Base-by-base conservation (phyloP, 306 rosid genomes). In the Citrullus amarus region DNA sequence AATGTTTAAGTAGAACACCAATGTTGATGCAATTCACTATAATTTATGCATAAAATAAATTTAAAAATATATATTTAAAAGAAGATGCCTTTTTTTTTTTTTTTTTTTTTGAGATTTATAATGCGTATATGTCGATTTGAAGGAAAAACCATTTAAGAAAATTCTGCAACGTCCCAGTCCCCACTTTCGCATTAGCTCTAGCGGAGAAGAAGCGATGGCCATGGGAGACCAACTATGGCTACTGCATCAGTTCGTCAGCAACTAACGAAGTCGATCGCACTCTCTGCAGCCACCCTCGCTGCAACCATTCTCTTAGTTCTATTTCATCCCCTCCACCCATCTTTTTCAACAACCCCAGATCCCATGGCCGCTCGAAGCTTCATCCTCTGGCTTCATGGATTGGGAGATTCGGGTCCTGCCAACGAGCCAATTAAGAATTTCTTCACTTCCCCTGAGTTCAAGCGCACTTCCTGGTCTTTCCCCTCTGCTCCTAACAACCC, bases 401-500 rank as follows among this genome's bases (percentile, higher is more conserved):
- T 88, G 38, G 97, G 97, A 20, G 97, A 94, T 80, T 94, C 97
- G 2, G 98, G 97, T 78, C 95, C 97, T 8, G 91, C 97, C 74
- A 94, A 94, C 79, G 93, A 94, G 83, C 95, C 97, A 81, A 90
- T 94, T 80, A 92, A 83, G 83, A 80, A 83, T 43, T 77, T 90
- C 32, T 95, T 95, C 96, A 85, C 92, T 77, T 92, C 98, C 53
- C 88, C 95, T 30, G 67, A 84, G 82, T 92, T 95, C 75, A 74
- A 67, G 66, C 82, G 71, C 88, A 79, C 98, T 46, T 81, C 78
- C 58, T 95, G 97, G 98, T 83, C 88, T 60, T 94, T 95, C 81
- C 98, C 98, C 75, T 88, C 95, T 56, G 96, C 97, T 46, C 97
- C 98, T 59, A 50, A 76, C 32, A 86, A 83, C 77, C 93, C 95